Evolutionary conservation across 2,329 filamentous ascomycete species (phyloP).

Genomic region (Boeremia exigua): DNA sequence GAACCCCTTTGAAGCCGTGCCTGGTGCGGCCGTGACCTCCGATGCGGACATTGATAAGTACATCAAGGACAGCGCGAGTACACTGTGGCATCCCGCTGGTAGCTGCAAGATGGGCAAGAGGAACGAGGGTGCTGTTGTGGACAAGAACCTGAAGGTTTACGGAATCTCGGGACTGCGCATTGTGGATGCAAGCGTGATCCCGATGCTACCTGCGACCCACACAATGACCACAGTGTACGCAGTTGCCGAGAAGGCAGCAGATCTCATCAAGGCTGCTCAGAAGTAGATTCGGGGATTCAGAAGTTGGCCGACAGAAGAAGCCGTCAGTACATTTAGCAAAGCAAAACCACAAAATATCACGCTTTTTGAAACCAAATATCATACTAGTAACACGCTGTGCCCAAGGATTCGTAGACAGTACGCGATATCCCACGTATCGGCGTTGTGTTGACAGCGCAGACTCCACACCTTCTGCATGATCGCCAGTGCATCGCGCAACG

Average conservation of each 20-base stretch:
- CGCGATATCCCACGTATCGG: slow-evolving; percentile 3
- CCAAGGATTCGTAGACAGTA: not conserved
- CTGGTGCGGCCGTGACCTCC: slow-evolving; percentile 28
- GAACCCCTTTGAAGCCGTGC: slow-evolving; percentile 26
- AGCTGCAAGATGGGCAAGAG: slow-evolving; percentile 34
- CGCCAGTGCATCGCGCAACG: slow-evolving; percentile 36
- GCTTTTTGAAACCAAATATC: not conserved
- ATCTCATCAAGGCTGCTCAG: slow-evolving; percentile 3
- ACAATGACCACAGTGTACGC: slow-evolving; percentile 32
- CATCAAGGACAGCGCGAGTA: slow-evolving; percentile 21
- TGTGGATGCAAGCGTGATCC: slow-evolving; percentile 28
- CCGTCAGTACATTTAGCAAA: not conserved
- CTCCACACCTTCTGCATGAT: slow-evolving; percentile 49
- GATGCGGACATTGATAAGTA: slow-evolving; percentile 26
- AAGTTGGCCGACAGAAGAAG: not conserved
- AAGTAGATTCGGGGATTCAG: not conserved
- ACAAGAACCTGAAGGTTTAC: slow-evolving; percentile 32
- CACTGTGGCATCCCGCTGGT: slow-evolving; percentile 36
- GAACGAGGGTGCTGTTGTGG: slow-evolving; percentile 38
- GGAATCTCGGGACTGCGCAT: slow-evolving; percentile 29
- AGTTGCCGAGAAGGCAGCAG: slow-evolving; percentile 27
- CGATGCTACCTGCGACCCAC: slow-evolving; percentile 26
- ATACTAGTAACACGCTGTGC: slow-evolving; percentile 1
- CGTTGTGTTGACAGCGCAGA: not conserved
- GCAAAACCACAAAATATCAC: too few relatives aligned